These are phyloP conservation scores for Microbotryum violaceum DNA, from an alignment of 1,284 basidiomycete species.

Conservation along the genomic window DNA sequence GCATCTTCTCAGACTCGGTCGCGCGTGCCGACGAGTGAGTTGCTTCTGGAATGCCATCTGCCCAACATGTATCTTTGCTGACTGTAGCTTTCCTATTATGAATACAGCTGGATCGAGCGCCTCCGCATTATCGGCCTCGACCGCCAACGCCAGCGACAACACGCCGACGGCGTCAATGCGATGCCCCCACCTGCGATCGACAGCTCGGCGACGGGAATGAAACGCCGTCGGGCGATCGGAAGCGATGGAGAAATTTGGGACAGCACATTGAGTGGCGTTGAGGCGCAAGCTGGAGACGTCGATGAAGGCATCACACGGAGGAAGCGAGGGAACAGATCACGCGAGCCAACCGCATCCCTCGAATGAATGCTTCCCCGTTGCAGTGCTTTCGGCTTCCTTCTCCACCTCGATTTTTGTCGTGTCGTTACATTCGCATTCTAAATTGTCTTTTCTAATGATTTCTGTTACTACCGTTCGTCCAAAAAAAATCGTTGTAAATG, in stretches of 20 bases:
- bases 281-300: neutral
- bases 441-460: too few species aligned
- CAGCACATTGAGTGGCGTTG: neutral
- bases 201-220: neutral
- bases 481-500: too few species aligned
- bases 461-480: too few species aligned
- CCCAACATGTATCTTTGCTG: neutral
- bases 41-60: neutral
- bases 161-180: neutral
- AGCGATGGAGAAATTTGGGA: conserved; percentile 6
- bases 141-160: conserved; percentile 43
- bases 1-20: conserved; percentile 76
- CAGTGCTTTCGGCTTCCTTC: too few species aligned
- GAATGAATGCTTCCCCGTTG: too few species aligned
- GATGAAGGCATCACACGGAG: neutral
- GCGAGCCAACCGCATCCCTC: neutral
- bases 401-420: too few species aligned
- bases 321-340: conserved; percentile 1
- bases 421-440: too few species aligned
- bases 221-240: conserved; percentile 5
- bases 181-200: neutral
- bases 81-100: conserved; percentile 1
- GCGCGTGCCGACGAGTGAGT: conserved; percentile 79
- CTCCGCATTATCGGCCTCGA: conserved; percentile 66
- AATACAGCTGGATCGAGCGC: conserved; percentile 64